These are phyloP conservation scores for Phytophthora rubi DNA, from an alignment of 352 stramenopile species.

Conservation along the genomic window DNA sequence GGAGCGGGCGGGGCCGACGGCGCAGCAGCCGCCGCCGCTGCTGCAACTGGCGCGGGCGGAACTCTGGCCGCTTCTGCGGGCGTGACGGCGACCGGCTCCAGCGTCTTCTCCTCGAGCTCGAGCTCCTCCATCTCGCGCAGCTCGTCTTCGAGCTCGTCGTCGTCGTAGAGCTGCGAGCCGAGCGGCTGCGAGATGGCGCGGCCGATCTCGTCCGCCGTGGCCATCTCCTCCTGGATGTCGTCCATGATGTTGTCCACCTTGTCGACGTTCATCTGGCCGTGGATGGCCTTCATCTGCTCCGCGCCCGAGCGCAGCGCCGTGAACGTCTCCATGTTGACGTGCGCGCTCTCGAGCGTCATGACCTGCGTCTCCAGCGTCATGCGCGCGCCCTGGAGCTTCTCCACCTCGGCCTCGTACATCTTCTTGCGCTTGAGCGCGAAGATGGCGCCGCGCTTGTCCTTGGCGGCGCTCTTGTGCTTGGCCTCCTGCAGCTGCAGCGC, in stretches of 20 bases:
- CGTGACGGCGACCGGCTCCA: slow-evolving; percentile 47
- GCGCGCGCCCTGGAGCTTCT: slow-evolving; percentile 97
- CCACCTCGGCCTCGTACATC: slow-evolving; percentile 97
- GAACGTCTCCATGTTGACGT: slow-evolving; percentile 98
- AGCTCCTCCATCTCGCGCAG: slow-evolving; percentile 93
- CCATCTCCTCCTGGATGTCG: slow-evolving; percentile 98
- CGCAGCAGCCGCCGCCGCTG: slow-evolving; percentile 5
- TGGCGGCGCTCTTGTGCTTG: slow-evolving; percentile 96
- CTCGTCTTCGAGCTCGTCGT: slow-evolving; percentile 96
- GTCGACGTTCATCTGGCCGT: slow-evolving; percentile 96
- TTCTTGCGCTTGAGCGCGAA: slow-evolving; percentile 99
- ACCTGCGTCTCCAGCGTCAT: slow-evolving; percentile 96
- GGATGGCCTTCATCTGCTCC: slow-evolving; percentile 96
- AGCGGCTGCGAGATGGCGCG: slow-evolving; percentile 94
- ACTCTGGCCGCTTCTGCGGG: slow-evolving; percentile 35
- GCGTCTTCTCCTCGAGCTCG: slow-evolving; percentile 91
- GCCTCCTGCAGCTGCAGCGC: slow-evolving; percentile 92
- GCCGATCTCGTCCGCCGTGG: slow-evolving; percentile 94
- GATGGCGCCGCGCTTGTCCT: slow-evolving; percentile 98
- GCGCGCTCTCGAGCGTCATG: slow-evolving; percentile 92
- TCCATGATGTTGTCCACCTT: slow-evolving; percentile 99
- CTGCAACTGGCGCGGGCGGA: slow-evolving; percentile 28
- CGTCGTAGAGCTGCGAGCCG: slow-evolving; percentile 90
- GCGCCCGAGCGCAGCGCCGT: slow-evolving; percentile 93
- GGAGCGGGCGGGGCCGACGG: slow-evolving; percentile 32